phyloP scores from a whole-genome alignment of 768 basidiomycete genomes.

The Xerocomellus intermedius region DNA sequence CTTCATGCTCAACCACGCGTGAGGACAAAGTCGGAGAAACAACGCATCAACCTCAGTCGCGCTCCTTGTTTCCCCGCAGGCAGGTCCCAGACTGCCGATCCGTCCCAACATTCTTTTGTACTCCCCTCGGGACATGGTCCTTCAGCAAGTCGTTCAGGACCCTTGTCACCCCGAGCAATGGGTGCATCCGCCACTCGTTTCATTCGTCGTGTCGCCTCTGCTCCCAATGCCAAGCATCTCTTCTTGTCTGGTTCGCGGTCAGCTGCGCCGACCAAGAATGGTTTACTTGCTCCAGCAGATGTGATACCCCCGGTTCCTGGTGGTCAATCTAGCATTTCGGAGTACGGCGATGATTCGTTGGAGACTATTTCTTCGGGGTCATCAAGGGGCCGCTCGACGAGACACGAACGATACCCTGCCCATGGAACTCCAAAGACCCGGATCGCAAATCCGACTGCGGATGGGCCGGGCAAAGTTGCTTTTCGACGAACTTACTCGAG shows the following conservation, averaged over 20 bases:
- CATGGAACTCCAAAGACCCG: conserved; percentile 40
- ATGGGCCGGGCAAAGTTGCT: conserved; percentile 60
- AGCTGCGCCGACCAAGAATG: conserved; percentile 67
- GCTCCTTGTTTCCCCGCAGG: conserved; percentile 38
- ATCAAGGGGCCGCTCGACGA: conserved; percentile 53
- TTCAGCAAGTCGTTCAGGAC: conserved; percentile 41
- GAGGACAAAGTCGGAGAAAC: conserved; percentile 51
- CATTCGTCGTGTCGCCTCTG: conserved; percentile 92
- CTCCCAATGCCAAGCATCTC: conserved; percentile 93
- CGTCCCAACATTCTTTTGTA: conserved; percentile 43
- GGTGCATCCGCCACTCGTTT: conserved; percentile 80
- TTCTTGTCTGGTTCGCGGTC: conserved; percentile 64
- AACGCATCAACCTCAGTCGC: conserved; percentile 45
- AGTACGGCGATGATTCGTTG: conserved; percentile 66
- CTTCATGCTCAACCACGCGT: conserved; percentile 21
- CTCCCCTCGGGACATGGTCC: conserved; percentile 28
- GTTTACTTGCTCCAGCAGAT: conserved; percentile 71
- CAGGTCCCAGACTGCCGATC: conserved; percentile 30
- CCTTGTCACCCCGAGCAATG: conserved; percentile 67
- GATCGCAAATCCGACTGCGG: conserved; percentile 43
- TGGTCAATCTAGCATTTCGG: conserved; percentile 46
- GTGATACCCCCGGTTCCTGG: conserved; percentile 54
- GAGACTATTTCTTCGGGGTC: conserved; percentile 80
- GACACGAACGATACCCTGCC: conserved; percentile 35
- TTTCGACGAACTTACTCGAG: conserved; percentile 96